Conservation (phyloP, 495 filamentous ascomycete genomes). For the Penicillium malachiteum region DNA sequence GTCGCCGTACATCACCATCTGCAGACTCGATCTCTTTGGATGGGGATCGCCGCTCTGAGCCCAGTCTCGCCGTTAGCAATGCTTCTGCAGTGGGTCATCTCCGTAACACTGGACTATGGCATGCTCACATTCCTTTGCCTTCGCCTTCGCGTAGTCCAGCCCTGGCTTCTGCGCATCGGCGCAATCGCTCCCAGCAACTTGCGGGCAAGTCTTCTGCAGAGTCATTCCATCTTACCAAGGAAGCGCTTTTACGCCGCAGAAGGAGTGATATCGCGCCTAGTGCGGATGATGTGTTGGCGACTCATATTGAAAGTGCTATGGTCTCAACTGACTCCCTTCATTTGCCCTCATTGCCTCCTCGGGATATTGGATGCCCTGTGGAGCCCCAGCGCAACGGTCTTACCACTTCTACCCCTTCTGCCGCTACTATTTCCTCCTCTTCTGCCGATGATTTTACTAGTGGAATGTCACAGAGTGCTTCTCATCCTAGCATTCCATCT, state of each 20-base stretch:
- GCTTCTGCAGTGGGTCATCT: conserved; percentile 63
- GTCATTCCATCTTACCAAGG: conserved; percentile 44
- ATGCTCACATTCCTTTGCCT: conserved; percentile 25
- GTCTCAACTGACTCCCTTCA: conserved; percentile 24
- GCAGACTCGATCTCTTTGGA: conserved; percentile 57
- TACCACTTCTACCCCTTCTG: conserved; percentile 56
- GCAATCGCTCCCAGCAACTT: conserved; percentile 41
- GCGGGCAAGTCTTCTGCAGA: conserved; percentile 40
- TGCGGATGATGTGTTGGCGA: conserved; percentile 20
- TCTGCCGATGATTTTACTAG: conserved; percentile 55
- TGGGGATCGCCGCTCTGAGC: conserved; percentile 62
- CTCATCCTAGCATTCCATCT: conserved; percentile 74
- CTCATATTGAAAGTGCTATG: conserved; percentile 27
- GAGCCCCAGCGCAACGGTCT: conserved; percentile 47
- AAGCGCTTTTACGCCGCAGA: conserved; percentile 38
- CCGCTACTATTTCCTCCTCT: conserved; percentile 50
- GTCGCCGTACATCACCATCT: conserved; percentile 51
- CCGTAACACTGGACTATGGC: conserved; percentile 47
- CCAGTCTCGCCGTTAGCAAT: conserved; percentile 60
- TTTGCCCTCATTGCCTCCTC: conserved; percentile 30
- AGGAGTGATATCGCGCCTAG: conserved; percentile 32
- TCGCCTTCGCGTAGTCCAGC: background rate
- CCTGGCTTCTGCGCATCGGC: conserved; percentile 27
- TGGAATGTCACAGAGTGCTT: conserved; percentile 61
- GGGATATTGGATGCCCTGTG: conserved; percentile 47